Conservation (phyloP, 495 filamentous ascomycete genomes). For the Usnea hakonensis region DNA sequence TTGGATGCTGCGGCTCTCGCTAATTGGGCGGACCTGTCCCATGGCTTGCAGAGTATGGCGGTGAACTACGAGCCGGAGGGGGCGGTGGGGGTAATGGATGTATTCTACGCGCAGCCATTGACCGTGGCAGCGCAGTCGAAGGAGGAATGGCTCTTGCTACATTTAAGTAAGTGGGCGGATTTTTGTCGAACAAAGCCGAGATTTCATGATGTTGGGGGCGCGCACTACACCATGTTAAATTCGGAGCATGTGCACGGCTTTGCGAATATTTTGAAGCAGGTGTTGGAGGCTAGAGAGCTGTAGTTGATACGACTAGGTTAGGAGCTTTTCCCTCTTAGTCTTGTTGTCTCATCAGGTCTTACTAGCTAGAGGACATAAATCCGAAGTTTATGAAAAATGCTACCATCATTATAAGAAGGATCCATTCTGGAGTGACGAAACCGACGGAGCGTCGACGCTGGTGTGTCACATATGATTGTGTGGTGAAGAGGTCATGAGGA, state of each 20-base stretch:
- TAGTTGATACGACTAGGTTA: no score
- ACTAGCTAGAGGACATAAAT: no score
- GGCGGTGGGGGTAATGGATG: slow-evolving; percentile 37
- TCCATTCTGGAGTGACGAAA: no score
- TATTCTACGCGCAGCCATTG: slow-evolving; percentile 43
- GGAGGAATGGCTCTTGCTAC: slow-evolving; percentile 37
- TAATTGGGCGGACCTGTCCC: slow-evolving; percentile 38
- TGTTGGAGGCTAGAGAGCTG: not conserved
- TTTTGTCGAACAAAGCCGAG: slow-evolving; percentile 25
- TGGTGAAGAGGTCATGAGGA: no score
- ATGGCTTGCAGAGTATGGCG: slow-evolving; percentile 38
- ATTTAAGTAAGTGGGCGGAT: slow-evolving; percentile 38
- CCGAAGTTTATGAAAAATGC: no score
- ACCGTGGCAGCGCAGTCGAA: slow-evolving; percentile 31
- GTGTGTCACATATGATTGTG: no score
- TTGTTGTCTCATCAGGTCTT: no score
- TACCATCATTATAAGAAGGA: no score
- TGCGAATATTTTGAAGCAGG: slow-evolving; percentile 1
- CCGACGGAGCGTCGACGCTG: no score
- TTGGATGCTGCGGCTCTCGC: slow-evolving; percentile 26
- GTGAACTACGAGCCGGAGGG: slow-evolving; percentile 45
- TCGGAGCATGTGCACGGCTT: slow-evolving; percentile 3
- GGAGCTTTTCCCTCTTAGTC: no score
- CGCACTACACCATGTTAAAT: slow-evolving; percentile 2
- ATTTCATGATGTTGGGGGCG: slow-evolving; percentile 12